These are phyloP conservation scores for Lentinula sp. DNA, from an alignment of 768 basidiomycete species.

Conservation along the genomic window DNA sequence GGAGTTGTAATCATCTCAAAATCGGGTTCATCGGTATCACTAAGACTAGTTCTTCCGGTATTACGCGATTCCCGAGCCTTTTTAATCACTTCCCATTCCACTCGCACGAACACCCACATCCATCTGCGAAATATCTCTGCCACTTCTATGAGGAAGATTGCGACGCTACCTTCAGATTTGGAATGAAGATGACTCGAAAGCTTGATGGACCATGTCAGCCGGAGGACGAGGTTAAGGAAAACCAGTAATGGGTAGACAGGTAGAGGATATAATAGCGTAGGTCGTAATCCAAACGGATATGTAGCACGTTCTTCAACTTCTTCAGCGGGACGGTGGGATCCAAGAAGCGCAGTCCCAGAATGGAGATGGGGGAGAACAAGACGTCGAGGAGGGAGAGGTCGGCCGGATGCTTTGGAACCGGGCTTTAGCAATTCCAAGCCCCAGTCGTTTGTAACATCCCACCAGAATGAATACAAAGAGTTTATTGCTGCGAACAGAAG, in stretches of 20 bases:
- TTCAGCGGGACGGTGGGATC: conserved; percentile 12
- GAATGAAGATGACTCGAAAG: conserved; percentile 7
- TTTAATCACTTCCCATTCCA: conserved; percentile 94
- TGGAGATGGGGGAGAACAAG: conserved; percentile 42
- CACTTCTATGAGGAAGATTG: conserved; percentile 87
- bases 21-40: conserved; percentile 26
- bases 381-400: conserved; percentile 30
- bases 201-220: conserved; percentile 13
- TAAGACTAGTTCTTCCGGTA: conserved; percentile 10
- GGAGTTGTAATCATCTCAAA: conserved; percentile 35
- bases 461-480: conserved; percentile 96
- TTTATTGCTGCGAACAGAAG: conserved; percentile 79
- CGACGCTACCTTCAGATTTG: conserved; percentile 57
- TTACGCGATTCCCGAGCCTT: conserved; percentile 25
- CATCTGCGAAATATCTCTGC: conserved; percentile 87
- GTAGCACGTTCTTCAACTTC: conserved; percentile 17
- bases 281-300: conserved; percentile 70
- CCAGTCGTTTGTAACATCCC: conserved; percentile 99
- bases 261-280: conserved; percentile 72
- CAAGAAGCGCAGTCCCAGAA: conserved; percentile 23
- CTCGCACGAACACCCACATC: conserved; percentile 97
- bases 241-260: conserved; percentile 67
- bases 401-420: conserved; percentile 19
- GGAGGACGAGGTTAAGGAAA: conserved; percentile 7
- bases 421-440: conserved; percentile 71